Conservation (phyloP, 305 asterid species). For the Ilex paraguariensis region DNA sequence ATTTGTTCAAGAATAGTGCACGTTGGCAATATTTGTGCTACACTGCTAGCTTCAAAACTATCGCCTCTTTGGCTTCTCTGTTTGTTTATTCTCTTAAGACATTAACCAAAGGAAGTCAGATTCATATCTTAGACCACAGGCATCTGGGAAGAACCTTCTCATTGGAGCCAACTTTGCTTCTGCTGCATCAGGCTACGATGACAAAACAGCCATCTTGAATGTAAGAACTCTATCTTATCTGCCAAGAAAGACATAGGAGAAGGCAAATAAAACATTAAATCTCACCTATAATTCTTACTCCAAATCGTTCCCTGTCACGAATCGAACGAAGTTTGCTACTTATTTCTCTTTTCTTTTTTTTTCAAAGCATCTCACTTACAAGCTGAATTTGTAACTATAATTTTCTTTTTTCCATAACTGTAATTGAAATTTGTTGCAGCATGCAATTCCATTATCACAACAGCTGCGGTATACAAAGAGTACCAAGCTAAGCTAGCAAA, state of each 20-base stretch:
- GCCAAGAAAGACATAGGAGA: not conserved
- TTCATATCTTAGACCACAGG: conserved; percentile 73
- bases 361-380: too few species aligned
- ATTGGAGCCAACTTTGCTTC: conserved; percentile 85
- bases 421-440: conserved; percentile 1
- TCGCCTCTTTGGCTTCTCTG: too few species aligned
- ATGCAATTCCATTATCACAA: conserved; percentile 9
- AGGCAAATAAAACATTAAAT: not conserved
- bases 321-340: not conserved
- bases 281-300: too few species aligned
- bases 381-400: not conserved
- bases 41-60: too few species aligned
- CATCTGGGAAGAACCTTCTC: conserved; percentile 71
- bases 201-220: conserved; percentile 51
- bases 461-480: not conserved
- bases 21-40: too few species aligned
- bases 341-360: too few species aligned
- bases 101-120: too few species aligned
- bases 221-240: conserved; percentile 22
- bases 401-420: not conserved
- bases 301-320: too few species aligned
- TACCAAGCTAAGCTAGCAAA: conserved; percentile 2
- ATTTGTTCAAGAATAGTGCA: too few species aligned
- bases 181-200: conserved; percentile 91
- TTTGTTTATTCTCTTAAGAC: too few species aligned